Conservation (phyloP, 129 eudicot genomes). For the Tanacetum coccineum region DNA sequence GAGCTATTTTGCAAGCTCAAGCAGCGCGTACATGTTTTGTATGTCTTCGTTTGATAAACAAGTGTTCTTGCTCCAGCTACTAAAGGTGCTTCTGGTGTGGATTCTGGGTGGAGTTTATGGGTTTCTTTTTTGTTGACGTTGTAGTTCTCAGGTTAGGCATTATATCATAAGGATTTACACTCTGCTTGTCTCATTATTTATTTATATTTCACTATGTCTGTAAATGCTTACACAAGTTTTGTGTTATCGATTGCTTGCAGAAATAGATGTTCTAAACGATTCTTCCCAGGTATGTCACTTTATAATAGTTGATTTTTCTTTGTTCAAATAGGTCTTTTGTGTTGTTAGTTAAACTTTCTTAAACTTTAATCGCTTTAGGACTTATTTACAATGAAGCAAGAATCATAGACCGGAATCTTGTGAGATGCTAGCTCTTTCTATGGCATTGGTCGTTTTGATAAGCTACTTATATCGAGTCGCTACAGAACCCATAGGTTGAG, state of each 20-base stretch:
- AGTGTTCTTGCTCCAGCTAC: conserved; percentile 95
- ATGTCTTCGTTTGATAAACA: conserved; percentile 93
- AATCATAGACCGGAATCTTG: conserved; percentile 91
- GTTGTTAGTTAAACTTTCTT: neutral
- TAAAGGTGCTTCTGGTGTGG: too few species aligned
- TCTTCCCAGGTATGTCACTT: conserved; percentile 62
- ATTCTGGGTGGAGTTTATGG: too few species aligned
- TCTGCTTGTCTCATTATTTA: too few species aligned
- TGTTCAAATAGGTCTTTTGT: conserved; percentile 13
- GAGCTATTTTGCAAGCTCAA: conserved; percentile 66
- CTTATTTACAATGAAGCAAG: conserved; percentile 94
- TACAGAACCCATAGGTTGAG: conserved; percentile 85
- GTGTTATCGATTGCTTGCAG: conserved; percentile 89
- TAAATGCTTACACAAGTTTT: too few species aligned
- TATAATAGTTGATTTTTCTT: neutral
- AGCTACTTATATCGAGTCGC: conserved; percentile 85
- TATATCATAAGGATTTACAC: too few species aligned
- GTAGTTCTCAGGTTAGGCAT: too few species aligned
- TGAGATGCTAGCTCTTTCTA: conserved; percentile 99
- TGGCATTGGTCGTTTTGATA: too few species aligned
- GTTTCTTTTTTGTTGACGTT: too few species aligned
- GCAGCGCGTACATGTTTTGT: conserved; percentile 98
- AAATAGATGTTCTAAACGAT: conserved; percentile 90
- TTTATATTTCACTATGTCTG: too few species aligned
- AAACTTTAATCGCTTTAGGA: conserved; percentile 45